phyloP scores from a whole-genome alignment of 148 eudicot genomes.

The Camellia sinensis region DNA sequence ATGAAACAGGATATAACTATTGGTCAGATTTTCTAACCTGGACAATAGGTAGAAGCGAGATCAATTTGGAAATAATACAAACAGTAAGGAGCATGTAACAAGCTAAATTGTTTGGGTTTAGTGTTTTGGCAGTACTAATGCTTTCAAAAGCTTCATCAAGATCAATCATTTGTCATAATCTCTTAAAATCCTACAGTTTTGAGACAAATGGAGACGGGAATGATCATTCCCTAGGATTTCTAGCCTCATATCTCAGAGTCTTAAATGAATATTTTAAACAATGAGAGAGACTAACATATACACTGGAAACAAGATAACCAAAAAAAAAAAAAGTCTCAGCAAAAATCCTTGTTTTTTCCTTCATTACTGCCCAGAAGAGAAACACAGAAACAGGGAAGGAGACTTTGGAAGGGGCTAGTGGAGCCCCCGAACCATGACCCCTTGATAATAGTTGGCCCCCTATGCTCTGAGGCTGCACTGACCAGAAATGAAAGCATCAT shows the following conservation, averaged over 20 bases:
- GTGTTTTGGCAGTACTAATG: neutral
- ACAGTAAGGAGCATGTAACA: neutral
- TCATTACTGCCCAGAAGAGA: no score
- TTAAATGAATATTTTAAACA: neutral
- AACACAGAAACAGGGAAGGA: no score
- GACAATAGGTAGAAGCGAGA: neutral
- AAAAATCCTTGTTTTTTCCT: no score
- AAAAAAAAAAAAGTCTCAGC: no score
- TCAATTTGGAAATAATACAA: neutral
- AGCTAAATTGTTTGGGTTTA: conserved; percentile 3
- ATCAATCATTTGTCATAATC: neutral
- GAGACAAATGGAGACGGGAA: neutral
- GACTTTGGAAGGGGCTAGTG: no score
- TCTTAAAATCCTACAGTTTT: neutral
- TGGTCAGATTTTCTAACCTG: neutral
- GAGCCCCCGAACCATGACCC: no score
- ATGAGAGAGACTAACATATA: neutral
- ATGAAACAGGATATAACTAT: neutral
- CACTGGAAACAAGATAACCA: neutral
- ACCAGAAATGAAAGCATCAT: neutral
- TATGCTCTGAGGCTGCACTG: no score
- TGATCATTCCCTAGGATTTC: neutral
- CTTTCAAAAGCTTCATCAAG: neutral
- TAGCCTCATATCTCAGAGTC: neutral
- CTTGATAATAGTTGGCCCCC: no score